These are phyloP conservation scores for Plasmodium knowlesi DNA, from an alignment of 169 alveolate genomes.

Conservation along the genomic window DNA sequence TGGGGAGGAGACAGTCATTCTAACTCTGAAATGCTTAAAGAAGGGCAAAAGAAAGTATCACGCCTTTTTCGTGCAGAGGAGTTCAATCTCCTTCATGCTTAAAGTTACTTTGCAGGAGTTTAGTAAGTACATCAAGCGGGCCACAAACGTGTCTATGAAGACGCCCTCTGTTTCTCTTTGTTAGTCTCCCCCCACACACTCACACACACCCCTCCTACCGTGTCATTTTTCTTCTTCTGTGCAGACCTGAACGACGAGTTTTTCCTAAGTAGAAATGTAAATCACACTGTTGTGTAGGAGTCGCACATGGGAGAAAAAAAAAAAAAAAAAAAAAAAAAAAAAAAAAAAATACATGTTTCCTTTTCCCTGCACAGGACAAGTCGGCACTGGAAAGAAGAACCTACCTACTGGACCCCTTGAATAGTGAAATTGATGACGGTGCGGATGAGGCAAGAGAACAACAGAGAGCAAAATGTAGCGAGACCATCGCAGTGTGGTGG, in stretches of 20 bases:
- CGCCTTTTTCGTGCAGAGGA: conserved; percentile 23
- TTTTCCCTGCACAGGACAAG: conserved; percentile 19
- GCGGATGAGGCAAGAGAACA: neutral
- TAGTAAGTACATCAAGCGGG: neutral
- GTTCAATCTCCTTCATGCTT: conserved; percentile 22
- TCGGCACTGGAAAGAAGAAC: conserved; percentile 48
- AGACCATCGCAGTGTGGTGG: neutral
- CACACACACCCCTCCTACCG: neutral
- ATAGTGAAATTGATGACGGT: conserved; percentile 56
- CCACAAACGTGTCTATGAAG: neutral
- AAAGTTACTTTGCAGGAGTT: conserved; percentile 58
- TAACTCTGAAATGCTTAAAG: conserved; percentile 39
- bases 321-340: too few relatives aligned
- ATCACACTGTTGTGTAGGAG: neutral
- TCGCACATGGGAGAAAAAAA: too few relatives aligned
- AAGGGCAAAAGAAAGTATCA: conserved; percentile 29
- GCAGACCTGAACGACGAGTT: conserved; percentile 42
- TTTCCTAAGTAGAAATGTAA: conserved; percentile 42
- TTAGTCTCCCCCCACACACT: too few relatives aligned
- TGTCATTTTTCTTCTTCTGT: neutral
- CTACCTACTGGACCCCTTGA: conserved; percentile 41
- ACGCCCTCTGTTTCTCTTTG: neutral
- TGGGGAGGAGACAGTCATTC: neutral
- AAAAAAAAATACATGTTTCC: neutral
- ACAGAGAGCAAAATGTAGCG: neutral